Evolutionary conservation across 1,139 yeast genomes (phyloP).

Genomic region (Hansenula lynferdii): DNA sequence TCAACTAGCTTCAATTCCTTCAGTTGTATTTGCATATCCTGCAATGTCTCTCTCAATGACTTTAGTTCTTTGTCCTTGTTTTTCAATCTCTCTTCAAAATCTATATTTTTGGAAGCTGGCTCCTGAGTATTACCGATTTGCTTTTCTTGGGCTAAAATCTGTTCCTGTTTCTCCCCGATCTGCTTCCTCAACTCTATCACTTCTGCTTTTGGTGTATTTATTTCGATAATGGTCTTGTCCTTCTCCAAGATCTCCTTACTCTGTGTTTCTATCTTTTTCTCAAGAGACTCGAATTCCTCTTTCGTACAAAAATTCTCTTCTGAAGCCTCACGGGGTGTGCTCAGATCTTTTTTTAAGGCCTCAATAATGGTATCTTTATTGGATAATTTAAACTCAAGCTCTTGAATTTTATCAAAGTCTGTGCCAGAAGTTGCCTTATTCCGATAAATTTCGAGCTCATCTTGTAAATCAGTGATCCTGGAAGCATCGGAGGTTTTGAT

Average conservation of each 20-base stretch:
- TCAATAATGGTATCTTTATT: background rate
- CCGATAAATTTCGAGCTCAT: conserved; percentile 17
- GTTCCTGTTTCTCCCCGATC: too few relatives aligned
- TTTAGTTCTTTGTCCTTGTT: background rate
- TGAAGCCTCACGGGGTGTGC: background rate
- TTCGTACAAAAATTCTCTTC: background rate
- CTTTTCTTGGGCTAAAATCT: too few relatives aligned
- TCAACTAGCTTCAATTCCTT: conserved; percentile 1
- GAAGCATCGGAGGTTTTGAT: background rate
- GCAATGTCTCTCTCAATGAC: background rate
- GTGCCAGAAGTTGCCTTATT: conserved; percentile 8
- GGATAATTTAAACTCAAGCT: background rate
- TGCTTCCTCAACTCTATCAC: too few relatives aligned
- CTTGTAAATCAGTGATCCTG: conserved; percentile 1
- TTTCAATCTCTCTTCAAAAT: background rate
- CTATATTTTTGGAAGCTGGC: too few relatives aligned
- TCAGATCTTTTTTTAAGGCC: background rate
- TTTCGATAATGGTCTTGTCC: too few relatives aligned
- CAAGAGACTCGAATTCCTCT: too few relatives aligned
- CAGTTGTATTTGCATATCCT: background rate
- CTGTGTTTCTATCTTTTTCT: too few relatives aligned
- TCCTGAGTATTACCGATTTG: too few relatives aligned
- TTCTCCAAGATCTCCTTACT: too few relatives aligned
- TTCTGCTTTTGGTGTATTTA: too few relatives aligned
- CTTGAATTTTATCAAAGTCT: conserved; percentile 7